A percentile compares a stretch with the other conserved stretches of the same genome.
These are phyloP conservation scores for Sambucus nigra DNA, from an alignment of 129 eudicot species.

Conservation along the genomic window DNA sequence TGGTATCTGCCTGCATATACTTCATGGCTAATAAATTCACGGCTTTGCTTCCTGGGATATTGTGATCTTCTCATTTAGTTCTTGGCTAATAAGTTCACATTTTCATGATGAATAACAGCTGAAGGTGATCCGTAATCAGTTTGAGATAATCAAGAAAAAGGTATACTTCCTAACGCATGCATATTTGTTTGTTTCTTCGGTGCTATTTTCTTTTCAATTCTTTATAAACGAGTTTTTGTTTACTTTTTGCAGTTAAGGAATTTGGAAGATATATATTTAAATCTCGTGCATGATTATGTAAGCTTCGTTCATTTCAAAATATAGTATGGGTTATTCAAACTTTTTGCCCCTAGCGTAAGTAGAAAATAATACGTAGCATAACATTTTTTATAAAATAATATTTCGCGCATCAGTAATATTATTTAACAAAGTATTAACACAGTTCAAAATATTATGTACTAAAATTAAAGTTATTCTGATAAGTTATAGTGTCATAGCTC, in stretches of 20 bases:
- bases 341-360: too few relatives aligned
- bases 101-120: constrained; percentile 25
- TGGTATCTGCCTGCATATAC: too few relatives aligned
- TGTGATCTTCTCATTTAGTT: background rate
- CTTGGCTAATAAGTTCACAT: background rate
- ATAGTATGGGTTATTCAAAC: too few relatives aligned
- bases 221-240: background rate
- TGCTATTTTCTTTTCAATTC: background rate
- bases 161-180: constrained; percentile 10
- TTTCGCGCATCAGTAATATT: too few relatives aligned
- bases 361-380: too few relatives aligned
- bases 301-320: constrained; percentile 19
- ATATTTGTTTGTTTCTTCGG: background rate
- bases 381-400: too few relatives aligned
- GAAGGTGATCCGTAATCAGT: constrained; percentile 37
- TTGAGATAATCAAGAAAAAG: constrained; percentile 59
- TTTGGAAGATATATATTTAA: constrained; percentile 46
- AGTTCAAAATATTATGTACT: too few relatives aligned
- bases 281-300: constrained; percentile 53
- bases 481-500: too few relatives aligned
- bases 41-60: background rate
- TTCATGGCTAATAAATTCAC: too few relatives aligned
- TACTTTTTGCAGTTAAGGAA: constrained; percentile 41
- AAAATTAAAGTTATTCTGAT: too few relatives aligned
- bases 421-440: too few relatives aligned